Percentiles rank a stretch among this genome's conserved stretches.
These are phyloP conservation scores for Beauveria bassiana DNA, from an alignment of 2,329 filamentous ascomycete species.

Conservation along the genomic window DNA sequence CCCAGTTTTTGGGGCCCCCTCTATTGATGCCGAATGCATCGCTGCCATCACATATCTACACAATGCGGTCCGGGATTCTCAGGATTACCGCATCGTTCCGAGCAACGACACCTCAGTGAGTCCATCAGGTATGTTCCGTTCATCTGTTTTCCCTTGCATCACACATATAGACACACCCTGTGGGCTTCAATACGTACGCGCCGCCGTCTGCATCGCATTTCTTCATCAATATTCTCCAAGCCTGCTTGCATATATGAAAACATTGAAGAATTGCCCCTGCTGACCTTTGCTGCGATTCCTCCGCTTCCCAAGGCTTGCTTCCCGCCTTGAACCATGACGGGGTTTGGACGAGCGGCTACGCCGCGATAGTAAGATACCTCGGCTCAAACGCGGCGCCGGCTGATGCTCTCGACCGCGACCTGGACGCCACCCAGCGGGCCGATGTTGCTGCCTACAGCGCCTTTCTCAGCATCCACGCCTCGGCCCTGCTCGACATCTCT, in stretches of 20 bases:
- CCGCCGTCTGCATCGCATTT: background rate
- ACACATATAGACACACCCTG: background rate
- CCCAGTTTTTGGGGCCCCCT: slow-evolving; percentile 78
- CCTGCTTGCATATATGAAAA: slow-evolving; percentile 11
- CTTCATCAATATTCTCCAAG: background rate
- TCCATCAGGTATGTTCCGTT: slow-evolving; percentile 53
- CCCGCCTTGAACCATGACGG: slow-evolving; percentile 46
- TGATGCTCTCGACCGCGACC: slow-evolving; percentile 30
- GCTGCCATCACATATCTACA: slow-evolving; percentile 73
- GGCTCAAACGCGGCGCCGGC: slow-evolving; percentile 26
- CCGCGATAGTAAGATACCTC: slow-evolving; percentile 53
- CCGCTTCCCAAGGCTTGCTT: slow-evolving; percentile 37
- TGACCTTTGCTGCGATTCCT: slow-evolving; percentile 17
- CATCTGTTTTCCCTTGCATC: background rate
- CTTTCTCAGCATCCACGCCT: slow-evolving; percentile 68
- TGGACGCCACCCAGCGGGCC: slow-evolving; percentile 34
- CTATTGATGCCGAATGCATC: slow-evolving; percentile 85
- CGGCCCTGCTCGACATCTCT: slow-evolving; percentile 72
- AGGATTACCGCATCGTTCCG: slow-evolving; percentile 62
- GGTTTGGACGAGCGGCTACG: slow-evolving; percentile 52
- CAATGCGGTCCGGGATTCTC: slow-evolving; percentile 45
- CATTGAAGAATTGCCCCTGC: background rate
- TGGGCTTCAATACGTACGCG: slow-evolving; percentile 11
- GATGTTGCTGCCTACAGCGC: slow-evolving; percentile 50
- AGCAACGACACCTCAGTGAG: slow-evolving; percentile 66